phyloP scores from a whole-genome alignment of 73 alveolate species.

The Paramecium sexaurelia region DNA sequence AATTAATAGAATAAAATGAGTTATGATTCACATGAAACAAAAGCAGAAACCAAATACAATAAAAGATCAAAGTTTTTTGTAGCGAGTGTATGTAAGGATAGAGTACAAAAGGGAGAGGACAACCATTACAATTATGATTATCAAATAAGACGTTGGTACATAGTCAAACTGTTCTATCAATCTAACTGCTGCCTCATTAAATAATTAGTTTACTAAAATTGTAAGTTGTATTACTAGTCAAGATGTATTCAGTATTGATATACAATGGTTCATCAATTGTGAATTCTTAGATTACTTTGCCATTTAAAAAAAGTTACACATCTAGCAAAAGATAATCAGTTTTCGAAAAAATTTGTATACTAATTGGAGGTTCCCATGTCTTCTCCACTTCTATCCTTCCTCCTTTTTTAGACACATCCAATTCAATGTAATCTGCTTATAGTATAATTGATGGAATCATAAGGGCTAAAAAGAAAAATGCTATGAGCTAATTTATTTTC shows the following conservation, averaged over 20 bases:
- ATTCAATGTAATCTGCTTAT: slow-evolving; percentile 1
- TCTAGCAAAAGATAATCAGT: background rate
- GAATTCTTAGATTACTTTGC: background rate
- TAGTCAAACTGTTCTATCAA: background rate
- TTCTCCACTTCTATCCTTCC: background rate
- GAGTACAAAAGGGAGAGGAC: slow-evolving; percentile 20
- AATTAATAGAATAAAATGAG: background rate
- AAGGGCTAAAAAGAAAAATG: background rate
- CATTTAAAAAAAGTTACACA: background rate
- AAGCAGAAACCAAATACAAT: background rate
- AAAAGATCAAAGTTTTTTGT: slow-evolving; percentile 5
- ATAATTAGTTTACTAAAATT: background rate
- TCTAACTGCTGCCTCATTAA: slow-evolving; percentile 28
- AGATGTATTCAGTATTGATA: background rate
- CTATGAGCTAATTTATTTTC: background rate
- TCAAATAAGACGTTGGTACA: slow-evolving; percentile 34
- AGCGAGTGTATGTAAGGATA: background rate
- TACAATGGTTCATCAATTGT: background rate
- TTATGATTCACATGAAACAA: background rate
- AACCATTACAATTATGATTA: background rate
- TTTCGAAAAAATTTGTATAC: background rate
- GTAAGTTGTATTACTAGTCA: background rate
- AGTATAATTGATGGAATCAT: background rate
- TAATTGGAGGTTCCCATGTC: slow-evolving; percentile 17
- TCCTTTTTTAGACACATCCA: background rate